Conservation (phyloP, 2,329 filamentous ascomycete genomes). For the Penicillium decumbens region DNA sequence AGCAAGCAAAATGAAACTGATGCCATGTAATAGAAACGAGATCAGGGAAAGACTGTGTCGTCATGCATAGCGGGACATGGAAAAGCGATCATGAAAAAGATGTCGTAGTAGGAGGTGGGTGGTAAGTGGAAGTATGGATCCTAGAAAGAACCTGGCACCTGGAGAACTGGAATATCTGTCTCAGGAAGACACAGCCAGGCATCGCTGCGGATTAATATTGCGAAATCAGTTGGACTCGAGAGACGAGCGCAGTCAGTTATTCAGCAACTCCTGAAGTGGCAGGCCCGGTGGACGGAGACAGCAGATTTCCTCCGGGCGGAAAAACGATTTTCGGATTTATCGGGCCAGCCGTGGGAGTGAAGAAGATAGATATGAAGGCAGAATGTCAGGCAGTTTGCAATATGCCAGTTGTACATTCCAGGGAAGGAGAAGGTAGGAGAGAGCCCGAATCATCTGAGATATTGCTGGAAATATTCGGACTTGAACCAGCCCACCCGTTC, state of each 20-base stretch:
- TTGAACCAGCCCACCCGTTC: constrained; percentile 82
- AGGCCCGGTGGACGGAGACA: not conserved
- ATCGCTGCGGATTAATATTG: constrained; percentile 10
- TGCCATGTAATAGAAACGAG: constrained; percentile 3
- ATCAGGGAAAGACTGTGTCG: constrained; percentile 12
- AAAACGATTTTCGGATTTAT: not conserved
- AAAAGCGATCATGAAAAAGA: not conserved
- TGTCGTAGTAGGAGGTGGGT: not conserved
- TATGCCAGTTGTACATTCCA: not conserved
- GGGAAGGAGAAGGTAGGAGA: not conserved
- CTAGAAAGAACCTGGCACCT: not conserved
- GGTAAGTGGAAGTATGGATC: not conserved
- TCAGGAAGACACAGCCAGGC: not conserved
- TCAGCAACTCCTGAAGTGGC: not conserved
- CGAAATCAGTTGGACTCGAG: constrained; percentile 1
- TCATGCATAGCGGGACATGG: constrained; percentile 8
- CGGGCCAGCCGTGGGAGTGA: not conserved
- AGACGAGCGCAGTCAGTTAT: constrained; percentile 8
- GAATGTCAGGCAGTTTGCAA: not conserved
- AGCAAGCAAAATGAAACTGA: constrained; percentile 4
- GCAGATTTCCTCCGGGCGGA: not conserved
- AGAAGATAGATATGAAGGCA: not conserved
- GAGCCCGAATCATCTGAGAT: constrained; percentile 25
- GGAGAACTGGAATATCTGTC: not conserved
- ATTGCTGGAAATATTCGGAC: constrained; percentile 47